phyloP scores from a whole-genome alignment of 176 grass and related monocot species.

The Themeda triandra region DNA sequence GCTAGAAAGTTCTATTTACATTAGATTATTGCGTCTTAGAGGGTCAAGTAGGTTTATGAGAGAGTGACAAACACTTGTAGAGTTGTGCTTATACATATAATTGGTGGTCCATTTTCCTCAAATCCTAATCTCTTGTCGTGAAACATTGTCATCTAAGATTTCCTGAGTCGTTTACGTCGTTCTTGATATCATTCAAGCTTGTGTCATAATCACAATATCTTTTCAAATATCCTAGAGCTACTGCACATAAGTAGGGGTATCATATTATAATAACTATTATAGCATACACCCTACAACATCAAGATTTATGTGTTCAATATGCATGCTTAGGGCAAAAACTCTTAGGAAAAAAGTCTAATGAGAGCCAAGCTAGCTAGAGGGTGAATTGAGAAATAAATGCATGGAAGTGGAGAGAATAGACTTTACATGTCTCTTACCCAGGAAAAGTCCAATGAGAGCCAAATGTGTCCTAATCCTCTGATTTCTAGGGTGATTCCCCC shows the following conservation, averaged over 20 bases:
- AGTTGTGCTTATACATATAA: no score
- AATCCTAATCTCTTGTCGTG: not conserved
- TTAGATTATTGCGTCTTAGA: no score
- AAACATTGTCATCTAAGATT: not conserved
- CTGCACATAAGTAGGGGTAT: not conserved
- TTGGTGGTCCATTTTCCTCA: not conserved
- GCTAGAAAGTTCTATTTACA: no score
- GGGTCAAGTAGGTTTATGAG: no score
- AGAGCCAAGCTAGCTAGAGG: not conserved
- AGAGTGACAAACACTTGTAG: no score
- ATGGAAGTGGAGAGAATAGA: not conserved
- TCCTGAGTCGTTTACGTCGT: not conserved
- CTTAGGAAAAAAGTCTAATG: not conserved
- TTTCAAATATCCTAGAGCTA: not conserved
- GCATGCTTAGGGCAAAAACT: no score
- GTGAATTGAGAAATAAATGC: not conserved
- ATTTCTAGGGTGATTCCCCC: not conserved
- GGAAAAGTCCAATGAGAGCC: not conserved
- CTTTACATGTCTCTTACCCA: not conserved
- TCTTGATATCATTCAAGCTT: not conserved
- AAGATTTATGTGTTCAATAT: no score
- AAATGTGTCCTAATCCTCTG: not conserved
- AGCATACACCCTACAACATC: not conserved
- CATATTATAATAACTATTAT: not conserved
- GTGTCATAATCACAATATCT: not conserved